Base-by-base conservation (phyloP, 73 alveolate species). In the Symbiodinium pilosum region DNA sequence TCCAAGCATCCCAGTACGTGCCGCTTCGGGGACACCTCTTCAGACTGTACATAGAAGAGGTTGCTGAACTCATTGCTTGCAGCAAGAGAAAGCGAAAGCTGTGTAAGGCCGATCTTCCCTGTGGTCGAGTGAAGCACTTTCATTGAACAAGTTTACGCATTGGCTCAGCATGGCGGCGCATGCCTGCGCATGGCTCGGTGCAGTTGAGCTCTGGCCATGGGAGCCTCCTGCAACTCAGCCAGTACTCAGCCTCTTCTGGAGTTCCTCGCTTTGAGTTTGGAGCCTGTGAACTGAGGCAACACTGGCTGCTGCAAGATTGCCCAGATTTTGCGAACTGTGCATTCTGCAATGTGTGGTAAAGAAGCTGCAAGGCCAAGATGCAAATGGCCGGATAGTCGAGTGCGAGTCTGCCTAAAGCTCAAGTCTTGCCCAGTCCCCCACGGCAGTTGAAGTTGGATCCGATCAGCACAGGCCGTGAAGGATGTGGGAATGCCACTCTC, bases 401-500 rank as follows among this genome's bases (percentile, higher is more conserved):
- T 30, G 81, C 4, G 81, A 64, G 24, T 64, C 81, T 14, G 81
- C 81, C 38, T 64, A 20, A 0, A 28, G 39, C 81, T n/a, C 39
- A n/a, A 28, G 81, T 28, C 14, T 56, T 3, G 34, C 73, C 21
- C 34, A 26, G 9, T 26, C 5, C 5, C 34, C 38, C 81, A n/a
- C 12, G 2, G 32, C 81, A 14, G 12, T 12, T 4, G 40, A 64
- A 4, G 36, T 64, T 24, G 77, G 36, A 20, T 6, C 32, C 75
- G 36, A 16, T 21, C 26, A 26, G 12, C 28, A 28, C 44, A 88
- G 95, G 95, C 64, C 24, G 36, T 84, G 87, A 91, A 91, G 84
- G 97, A 91, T 68, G 97, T 91, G 40, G 97, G 97, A 14, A 41
- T 91, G 87, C 97, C 97, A 6, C 97, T 91, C 40, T 91, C 97